A percentile compares a stretch with the other conserved stretches of the same genome.
Evolutionary conservation across 208 protist genomes (phyloP).

Genomic region (Trypanosoma avium): DNA sequence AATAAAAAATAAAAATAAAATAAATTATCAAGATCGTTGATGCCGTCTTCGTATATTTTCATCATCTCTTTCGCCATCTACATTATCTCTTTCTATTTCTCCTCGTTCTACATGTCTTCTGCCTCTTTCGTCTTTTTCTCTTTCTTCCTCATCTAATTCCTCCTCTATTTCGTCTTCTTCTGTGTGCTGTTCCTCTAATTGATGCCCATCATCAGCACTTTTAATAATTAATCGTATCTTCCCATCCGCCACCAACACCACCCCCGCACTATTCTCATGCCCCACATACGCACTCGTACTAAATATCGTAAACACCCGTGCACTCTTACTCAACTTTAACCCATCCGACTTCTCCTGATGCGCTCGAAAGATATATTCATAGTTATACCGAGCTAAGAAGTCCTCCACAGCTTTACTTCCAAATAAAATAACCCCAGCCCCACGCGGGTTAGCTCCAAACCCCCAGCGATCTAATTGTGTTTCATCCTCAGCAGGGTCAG

Average conservation of each 20-base stretch:
- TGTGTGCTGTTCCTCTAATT: not conserved
- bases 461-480: slow-evolving; percentile 72
- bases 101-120: not conserved
- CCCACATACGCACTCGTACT: slow-evolving; percentile 93
- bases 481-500: slow-evolving; percentile 89
- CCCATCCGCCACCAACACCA: slow-evolving; percentile 86
- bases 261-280: slow-evolving; percentile 89
- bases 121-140: slow-evolving; percentile 3
- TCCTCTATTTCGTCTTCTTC: slow-evolving; percentile 54
- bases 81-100: not conserved
- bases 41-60: not conserved
- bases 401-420: slow-evolving; percentile 83
- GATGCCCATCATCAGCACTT: slow-evolving; percentile 61
- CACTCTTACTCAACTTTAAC: slow-evolving; percentile 89
- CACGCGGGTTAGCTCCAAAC: slow-evolving; percentile 87
- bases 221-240: slow-evolving; percentile 92
- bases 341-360: slow-evolving; percentile 93
- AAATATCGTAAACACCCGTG: slow-evolving; percentile 92
- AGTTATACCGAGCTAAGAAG: slow-evolving; percentile 82
- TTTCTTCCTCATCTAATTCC: slow-evolving; percentile 18
- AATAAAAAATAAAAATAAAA: not conserved
- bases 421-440: slow-evolving; percentile 87
- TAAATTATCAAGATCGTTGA: not conserved
- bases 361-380: slow-evolving; percentile 92
- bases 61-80: not conserved